Evolutionary conservation across 495 filamentous ascomycete genomes (phyloP).

Genomic region (Lichina pygmaea): DNA sequence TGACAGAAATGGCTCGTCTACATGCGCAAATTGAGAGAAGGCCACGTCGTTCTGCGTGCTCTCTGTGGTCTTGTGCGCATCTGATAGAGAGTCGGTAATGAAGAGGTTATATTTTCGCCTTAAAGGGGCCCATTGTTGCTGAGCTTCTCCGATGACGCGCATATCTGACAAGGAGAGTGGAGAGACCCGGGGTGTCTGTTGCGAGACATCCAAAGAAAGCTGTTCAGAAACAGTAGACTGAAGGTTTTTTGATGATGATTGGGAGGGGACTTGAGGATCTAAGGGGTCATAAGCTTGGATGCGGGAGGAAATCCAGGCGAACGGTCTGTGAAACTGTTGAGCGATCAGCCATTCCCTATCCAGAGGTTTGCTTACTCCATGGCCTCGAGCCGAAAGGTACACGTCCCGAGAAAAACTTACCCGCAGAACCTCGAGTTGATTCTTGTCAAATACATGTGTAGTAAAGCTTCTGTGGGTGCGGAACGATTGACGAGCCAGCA

Average conservation of each 20-base stretch:
- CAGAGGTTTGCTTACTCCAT: neutral
- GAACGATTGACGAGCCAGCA: conserved; percentile 34
- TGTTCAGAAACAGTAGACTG: conserved; percentile 18
- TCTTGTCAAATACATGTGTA: conserved; percentile 40
- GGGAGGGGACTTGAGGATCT: conserved; percentile 9
- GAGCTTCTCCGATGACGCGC: conserved; percentile 39
- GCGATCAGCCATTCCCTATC: neutral
- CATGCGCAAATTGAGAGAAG: conserved; percentile 30
- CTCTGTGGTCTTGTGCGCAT: conserved; percentile 7
- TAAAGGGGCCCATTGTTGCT: conserved; percentile 39
- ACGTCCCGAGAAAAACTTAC: conserved; percentile 11
- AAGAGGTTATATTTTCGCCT: conserved; percentile 45
- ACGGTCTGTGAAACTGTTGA: conserved; percentile 34
- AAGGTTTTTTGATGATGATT: conserved; percentile 17
- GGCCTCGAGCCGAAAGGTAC: neutral
- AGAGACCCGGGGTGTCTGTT: conserved; percentile 21
- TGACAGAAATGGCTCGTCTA: conserved; percentile 27
- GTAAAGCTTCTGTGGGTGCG: conserved; percentile 40
- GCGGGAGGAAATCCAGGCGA: conserved; percentile 36
- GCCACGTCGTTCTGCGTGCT: conserved; percentile 10
- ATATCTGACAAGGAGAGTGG: conserved; percentile 25
- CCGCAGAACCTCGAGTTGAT: conserved; percentile 34
- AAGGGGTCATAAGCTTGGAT: conserved; percentile 38
- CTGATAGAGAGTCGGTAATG: conserved; percentile 22
- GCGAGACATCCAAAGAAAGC: conserved; percentile 13